Base-by-base conservation (phyloP, 2,329 filamentous ascomycete genomes). In the Talaromyces piceae region DNA sequence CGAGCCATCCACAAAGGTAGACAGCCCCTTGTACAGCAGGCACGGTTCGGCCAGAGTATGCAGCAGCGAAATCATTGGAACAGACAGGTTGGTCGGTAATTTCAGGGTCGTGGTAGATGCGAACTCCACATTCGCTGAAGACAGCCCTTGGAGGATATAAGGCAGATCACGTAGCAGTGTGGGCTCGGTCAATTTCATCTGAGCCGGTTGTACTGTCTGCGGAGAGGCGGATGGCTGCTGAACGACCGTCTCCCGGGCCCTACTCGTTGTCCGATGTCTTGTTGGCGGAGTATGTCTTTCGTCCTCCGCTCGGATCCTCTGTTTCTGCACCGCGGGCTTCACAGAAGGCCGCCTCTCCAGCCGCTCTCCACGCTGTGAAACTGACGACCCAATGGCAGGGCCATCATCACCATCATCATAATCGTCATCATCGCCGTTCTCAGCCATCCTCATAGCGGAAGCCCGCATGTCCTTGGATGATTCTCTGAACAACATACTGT, bases 11-110 rank as follows among this genome's bases (percentile, higher is more conserved):
- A 91, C 86, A 68, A 95, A 98, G 3, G 79, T 77, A 12, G 89
- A 82, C 1, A 98, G 78, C 1, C 82, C 82, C 54, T 85, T 83
- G 65, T 96, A 98, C 7, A 98, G 76, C n/a, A 98, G 75, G 4
- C 91, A 94, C 6, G 93, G 93, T 64, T 98, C 93, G 2, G 93
- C 90, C 18, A 98, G 74, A 0, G 87, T 88, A 61, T 98, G 89
- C 2, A 98, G 75, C 8, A 98, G 77, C 13, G 90, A 91, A 12
- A 97, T 77, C 8, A 97, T 77, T 2, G 93, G 91, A 5, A 91
- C 76, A 1, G 93, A 90, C 5, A 98, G 76, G 0, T 84, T 88
- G 0, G 82, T 62, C 0, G 93, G 94, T 23, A 98, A 73, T 61
- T 83, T 87, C 48, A 97, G 72, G 2, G 80, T 81, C 20, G 83